Conservation (phyloP, 495 filamentous ascomycete genomes). For the Xylaria curta region DNA sequence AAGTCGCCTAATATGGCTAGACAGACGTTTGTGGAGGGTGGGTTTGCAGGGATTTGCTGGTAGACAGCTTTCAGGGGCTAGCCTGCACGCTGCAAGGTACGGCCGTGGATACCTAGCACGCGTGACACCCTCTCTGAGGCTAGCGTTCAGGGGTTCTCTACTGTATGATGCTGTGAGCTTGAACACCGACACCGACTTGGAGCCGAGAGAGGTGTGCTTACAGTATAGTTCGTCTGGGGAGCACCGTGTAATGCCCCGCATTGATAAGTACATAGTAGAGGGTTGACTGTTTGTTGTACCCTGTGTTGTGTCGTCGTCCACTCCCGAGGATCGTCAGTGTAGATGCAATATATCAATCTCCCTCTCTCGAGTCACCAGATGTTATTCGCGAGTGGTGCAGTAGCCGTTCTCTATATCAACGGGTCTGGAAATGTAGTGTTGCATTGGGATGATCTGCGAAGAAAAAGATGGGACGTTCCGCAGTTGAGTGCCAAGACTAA, state of each 20-base stretch:
- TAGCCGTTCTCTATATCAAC: not conserved
- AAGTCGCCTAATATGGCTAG: conserved; percentile 21
- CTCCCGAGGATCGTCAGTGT: not conserved
- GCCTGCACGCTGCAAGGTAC: conserved; percentile 28
- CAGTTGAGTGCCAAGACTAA: conserved; percentile 4
- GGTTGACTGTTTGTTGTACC: not conserved
- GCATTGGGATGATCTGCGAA: not conserved
- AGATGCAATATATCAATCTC: not conserved
- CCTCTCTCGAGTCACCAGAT: not conserved
- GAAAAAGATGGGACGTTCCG: conserved; percentile 16
- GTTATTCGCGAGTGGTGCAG: not conserved
- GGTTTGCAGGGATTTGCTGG: not conserved
- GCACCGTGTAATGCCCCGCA: conserved; percentile 7
- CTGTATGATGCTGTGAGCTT: not conserved
- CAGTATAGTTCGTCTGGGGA: not conserved
- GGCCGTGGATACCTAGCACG: conserved; percentile 18
- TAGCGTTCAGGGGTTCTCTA: conserved; percentile 11
- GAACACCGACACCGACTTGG: conserved; percentile 16
- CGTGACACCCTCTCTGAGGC: conserved; percentile 18
- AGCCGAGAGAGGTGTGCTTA: not conserved
- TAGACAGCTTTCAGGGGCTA: not conserved
- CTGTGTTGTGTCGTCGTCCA: not conserved
- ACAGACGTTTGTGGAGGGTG: conserved; percentile 23
- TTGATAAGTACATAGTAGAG: not conserved
- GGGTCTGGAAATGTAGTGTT: not conserved